Evolutionary conservation across 805 yeast genomes (phyloP), one percentile per base, ranked within the genome.

Genomic region (Kodamaea fukazawae): DNA sequence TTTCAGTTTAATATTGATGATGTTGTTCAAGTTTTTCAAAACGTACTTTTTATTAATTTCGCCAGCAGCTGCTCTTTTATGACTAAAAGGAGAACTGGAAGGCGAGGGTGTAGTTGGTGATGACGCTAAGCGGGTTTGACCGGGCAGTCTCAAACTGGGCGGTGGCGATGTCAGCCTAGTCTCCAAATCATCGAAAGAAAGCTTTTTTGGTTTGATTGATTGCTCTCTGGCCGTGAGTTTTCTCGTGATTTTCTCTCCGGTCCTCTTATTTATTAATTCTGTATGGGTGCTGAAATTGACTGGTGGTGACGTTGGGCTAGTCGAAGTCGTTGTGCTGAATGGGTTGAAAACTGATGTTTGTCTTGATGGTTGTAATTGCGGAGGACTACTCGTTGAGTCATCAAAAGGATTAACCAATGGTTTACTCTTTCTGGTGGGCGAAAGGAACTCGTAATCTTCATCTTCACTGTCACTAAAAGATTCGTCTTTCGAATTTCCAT

Each of bases 181-280:
- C 13, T 31, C 12, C 17, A 35, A n/a, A 14, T 32, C 39, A n/a
- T 40, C 48, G 39, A 67, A 67, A 25, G 53, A 52, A 28, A 72
- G 50, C 33, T 51, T 57, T 38, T 57, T 68, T 0, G 78, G 78
- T 48, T 63, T 65, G 29, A 70, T 55, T 5, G 50, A 50, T 32
- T 55, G 50, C 34, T 70, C 66, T 7, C 44, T 46, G 11, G 56
- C 57, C 15, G 61, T 54, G 29, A 71, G 45, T 23, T 51, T 48
- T 34, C 54, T 50, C 7, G 57, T 50, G 5, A 57, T 50, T 18
- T 57, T 58, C 41, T 69, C 58, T 2, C 76, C 77, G 0, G 74
- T 70, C 37, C 62, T 63, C 42, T 60, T 64, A 50, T 71, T 63
- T 23, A 70, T 47, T 43, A 62, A 51, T 44, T 73, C 76, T 37